Percentiles rank a stretch among this genome's conserved stretches.
Evolutionary conservation across 306 rosid genomes (phyloP).

Genomic region (Glycyrrhiza uralensis): DNA sequence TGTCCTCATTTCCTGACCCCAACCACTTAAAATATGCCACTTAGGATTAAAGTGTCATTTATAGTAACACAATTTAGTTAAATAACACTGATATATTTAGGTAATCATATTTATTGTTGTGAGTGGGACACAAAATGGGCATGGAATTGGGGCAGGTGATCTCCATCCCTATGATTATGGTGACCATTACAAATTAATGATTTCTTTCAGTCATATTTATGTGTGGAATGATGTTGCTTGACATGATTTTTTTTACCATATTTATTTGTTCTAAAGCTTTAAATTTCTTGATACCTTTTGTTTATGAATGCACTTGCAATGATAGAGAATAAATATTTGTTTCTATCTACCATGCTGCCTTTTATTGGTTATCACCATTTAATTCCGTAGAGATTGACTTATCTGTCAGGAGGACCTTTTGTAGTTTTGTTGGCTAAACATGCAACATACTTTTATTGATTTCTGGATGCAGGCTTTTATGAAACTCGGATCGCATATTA

Average conservation of each 20-base stretch:
- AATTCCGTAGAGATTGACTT: background rate
- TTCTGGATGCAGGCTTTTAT: slow-evolving; percentile 70
- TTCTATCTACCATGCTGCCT: background rate
- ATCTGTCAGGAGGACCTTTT: slow-evolving; percentile 11
- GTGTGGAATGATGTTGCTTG: background rate
- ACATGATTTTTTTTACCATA: background rate
- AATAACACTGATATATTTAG: background rate
- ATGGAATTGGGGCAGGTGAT: background rate
- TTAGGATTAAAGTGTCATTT: slow-evolving; percentile 7
- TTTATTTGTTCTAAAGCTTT: background rate
- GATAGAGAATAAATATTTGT: background rate
- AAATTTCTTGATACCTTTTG: background rate
- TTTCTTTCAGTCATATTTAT: background rate
- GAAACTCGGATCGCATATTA: slow-evolving; percentile 94
- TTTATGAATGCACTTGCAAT: background rate
- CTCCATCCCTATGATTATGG: background rate
- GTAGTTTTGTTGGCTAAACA: slow-evolving; percentile 12
- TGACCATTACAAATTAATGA: background rate
- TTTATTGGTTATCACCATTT: background rate
- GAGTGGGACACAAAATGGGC: background rate
- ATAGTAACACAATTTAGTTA: background rate
- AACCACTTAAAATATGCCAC: background rate
- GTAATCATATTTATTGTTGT: background rate
- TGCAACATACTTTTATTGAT: background rate
- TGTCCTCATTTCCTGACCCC: background rate